These are phyloP conservation scores for Tricladium varicosporioides DNA, from an alignment of 2,329 filamentous ascomycete species.

Conservation along the genomic window DNA sequence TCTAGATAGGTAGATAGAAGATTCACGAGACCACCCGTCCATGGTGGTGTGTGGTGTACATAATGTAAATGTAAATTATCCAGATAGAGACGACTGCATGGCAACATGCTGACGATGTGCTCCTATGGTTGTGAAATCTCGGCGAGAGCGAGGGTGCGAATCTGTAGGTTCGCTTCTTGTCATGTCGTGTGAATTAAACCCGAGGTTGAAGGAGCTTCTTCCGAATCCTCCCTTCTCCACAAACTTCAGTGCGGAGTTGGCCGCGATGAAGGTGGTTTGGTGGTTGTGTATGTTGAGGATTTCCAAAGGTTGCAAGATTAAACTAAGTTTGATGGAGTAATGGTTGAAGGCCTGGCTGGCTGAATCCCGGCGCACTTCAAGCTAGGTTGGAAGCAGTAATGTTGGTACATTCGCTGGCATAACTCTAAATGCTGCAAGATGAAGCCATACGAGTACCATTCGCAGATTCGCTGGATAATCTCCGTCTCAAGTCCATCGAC, in stretches of 20 bases:
- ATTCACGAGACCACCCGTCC: conserved; percentile 1
- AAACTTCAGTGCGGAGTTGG: neutral
- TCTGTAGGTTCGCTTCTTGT: neutral
- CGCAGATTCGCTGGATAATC: too few relatives aligned
- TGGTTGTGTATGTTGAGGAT: too few relatives aligned
- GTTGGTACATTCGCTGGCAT: too few relatives aligned
- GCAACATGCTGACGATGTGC: neutral
- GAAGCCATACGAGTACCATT: too few relatives aligned
- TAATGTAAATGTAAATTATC: neutral
- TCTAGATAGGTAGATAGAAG: neutral
- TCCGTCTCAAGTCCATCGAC: too few relatives aligned
- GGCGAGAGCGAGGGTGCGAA: neutral
- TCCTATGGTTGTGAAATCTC: neutral
- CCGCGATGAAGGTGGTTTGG: too few relatives aligned
- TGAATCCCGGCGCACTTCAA: too few relatives aligned
- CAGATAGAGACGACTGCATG: neutral
- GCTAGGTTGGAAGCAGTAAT: too few relatives aligned
- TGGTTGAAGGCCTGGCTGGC: too few relatives aligned
- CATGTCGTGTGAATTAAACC: neutral
- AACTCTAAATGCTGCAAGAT: too few relatives aligned
- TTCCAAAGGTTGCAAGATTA: too few relatives aligned
- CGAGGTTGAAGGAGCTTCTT: neutral
- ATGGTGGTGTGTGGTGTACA: neutral
- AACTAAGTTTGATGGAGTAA: too few relatives aligned
- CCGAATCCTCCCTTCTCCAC: neutral